phyloP scores from a whole-genome alignment of 73 alveolate genomes.

The Tetrahymena malaccensis region DNA sequence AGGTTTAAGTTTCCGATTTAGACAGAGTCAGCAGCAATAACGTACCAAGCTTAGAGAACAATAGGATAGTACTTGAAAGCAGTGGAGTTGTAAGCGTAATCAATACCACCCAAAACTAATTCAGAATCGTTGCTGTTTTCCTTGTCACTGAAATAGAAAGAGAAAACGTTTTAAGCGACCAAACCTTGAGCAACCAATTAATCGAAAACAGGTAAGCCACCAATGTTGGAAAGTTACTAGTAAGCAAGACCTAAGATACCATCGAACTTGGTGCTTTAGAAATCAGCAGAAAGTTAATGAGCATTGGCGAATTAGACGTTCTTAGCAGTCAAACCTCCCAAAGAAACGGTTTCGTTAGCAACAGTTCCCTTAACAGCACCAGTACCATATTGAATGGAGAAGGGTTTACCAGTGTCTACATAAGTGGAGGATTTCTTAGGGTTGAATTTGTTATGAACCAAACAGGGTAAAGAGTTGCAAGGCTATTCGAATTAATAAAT shows the following conservation, averaged over 20 bases:
- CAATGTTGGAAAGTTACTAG: constrained; percentile 53
- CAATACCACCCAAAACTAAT: constrained; percentile 61
- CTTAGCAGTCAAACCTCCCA: constrained; percentile 47
- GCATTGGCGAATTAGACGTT: constrained; percentile 57
- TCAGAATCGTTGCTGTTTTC: constrained; percentile 53
- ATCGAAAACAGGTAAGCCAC: constrained; percentile 55
- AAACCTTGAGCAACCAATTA: constrained; percentile 46
- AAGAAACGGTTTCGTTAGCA: constrained; percentile 41
- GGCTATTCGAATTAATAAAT: not conserved
- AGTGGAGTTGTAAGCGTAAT: constrained; percentile 42
- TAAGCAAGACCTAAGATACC: constrained; percentile 78
- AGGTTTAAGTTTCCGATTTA: constrained; percentile 41
- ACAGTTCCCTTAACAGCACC: constrained; percentile 54
- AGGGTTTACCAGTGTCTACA: not conserved
- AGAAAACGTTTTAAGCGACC: constrained; percentile 51
- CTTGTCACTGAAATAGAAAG: constrained; percentile 59
- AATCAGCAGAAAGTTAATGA: constrained; percentile 33
- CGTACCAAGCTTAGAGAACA: constrained; percentile 49
- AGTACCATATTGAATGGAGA: constrained; percentile 14
- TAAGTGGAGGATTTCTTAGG: constrained; percentile 8
- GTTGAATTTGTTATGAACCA: constrained; percentile 4
- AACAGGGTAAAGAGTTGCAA: not conserved
- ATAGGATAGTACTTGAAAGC: constrained; percentile 61
- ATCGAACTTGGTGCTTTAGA: constrained; percentile 53
- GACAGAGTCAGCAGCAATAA: constrained; percentile 55